Evolutionary conservation across 2,329 filamentous ascomycete species (phyloP).

Genomic region (Fusarium nanum): DNA sequence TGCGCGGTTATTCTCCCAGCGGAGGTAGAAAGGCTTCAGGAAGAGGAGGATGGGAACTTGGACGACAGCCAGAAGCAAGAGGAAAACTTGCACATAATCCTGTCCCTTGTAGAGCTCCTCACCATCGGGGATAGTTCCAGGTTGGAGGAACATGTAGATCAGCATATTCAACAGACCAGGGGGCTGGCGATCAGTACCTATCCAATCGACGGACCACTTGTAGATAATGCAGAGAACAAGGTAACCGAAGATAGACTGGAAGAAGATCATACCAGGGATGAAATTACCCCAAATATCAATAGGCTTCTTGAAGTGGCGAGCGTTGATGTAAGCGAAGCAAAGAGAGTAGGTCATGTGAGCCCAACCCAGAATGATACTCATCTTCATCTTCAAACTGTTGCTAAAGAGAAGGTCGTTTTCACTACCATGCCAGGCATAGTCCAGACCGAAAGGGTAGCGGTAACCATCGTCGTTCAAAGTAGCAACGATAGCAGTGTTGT

Average conservation of each 20-base stretch:
- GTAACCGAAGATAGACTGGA: conserved; percentile 98
- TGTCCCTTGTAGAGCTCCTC: conserved; percentile 84
- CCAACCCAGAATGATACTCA: conserved; percentile 98
- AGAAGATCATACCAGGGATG: conserved; percentile 98
- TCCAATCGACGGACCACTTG: conserved; percentile 96
- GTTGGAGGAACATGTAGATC: conserved; percentile 98
- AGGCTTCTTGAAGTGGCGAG: conserved; percentile 90
- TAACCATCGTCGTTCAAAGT: conserved; percentile 75
- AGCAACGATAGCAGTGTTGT: conserved; percentile 73
- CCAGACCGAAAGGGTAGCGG: conserved; percentile 94
- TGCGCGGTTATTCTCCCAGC: conserved; percentile 91
- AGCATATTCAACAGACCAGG: conserved; percentile 97
- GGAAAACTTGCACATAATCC: conserved; percentile 76
- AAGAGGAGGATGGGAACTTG: conserved; percentile 94
- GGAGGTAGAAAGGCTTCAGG: conserved; percentile 94
- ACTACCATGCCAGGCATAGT: conserved; percentile 96
- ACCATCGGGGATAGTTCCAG: conserved; percentile 71
- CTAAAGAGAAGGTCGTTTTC: conserved; percentile 95
- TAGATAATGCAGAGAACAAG: conserved; percentile 93
- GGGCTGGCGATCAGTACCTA: conserved; percentile 69
- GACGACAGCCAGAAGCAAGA: conserved; percentile 83
- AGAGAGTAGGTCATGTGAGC: conserved; percentile 98
- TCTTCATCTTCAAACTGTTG: conserved; percentile 99
- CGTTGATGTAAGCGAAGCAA: conserved; percentile 92
- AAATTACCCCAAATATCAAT: conserved; percentile 99